Conservation (phyloP, 2,329 filamentous ascomycete species). For the Ascochyta viciae-villosae region DNA sequence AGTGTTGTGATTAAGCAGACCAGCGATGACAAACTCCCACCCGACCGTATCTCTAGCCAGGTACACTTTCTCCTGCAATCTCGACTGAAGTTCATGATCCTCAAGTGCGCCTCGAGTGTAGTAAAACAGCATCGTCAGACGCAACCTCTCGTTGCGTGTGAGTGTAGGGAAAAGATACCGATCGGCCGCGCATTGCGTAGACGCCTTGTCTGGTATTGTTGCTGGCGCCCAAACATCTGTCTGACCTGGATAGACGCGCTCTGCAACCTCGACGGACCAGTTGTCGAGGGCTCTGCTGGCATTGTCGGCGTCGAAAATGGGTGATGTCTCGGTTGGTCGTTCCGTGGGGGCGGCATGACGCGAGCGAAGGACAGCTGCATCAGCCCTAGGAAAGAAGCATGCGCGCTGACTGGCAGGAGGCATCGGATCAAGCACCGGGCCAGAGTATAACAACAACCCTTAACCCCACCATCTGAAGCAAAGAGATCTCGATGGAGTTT, state of each 20-base stretch:
- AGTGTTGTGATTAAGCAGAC: conserved; percentile 53
- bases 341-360: conserved; percentile 26
- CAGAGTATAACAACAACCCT: background rate
- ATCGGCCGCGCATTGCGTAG: conserved; percentile 24
- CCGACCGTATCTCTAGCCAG: conserved; percentile 52
- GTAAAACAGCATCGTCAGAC: conserved; percentile 54
- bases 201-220: conserved; percentile 24
- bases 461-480: conserved; percentile 6
- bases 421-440: conserved; percentile 19
- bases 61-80: conserved; percentile 53
- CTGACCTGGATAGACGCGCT: conserved; percentile 26
- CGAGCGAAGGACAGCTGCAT: conserved; percentile 33
- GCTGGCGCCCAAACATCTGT: conserved; percentile 26
- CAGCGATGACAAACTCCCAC: conserved; percentile 58
- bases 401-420: conserved; percentile 14
- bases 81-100: conserved; percentile 51
- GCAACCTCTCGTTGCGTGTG: conserved; percentile 47
- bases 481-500: conserved; percentile 1
- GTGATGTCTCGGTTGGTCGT: conserved; percentile 30
- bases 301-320: conserved; percentile 34
- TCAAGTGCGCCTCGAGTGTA: conserved; percentile 52
- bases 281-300: conserved; percentile 23
- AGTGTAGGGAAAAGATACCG: conserved; percentile 47
- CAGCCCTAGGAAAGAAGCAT: conserved; percentile 39
- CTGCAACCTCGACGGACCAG: conserved; percentile 24